Base-by-base conservation (phyloP, 768 basidiomycete species). In the Amanita phalloides region DNA sequence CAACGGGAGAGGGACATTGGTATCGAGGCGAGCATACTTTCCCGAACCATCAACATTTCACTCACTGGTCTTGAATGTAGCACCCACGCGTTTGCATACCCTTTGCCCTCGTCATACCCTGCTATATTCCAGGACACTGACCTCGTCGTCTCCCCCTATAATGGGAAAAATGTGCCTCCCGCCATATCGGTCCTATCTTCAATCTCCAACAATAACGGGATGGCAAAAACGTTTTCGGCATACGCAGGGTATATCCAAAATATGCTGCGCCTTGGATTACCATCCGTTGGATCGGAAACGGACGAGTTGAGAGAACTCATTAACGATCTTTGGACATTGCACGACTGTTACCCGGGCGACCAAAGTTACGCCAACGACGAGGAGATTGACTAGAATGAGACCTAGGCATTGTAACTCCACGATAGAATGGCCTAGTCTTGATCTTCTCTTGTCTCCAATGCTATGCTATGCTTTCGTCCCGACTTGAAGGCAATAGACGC, bases 61-160 rank as follows among this genome's bases (percentile, higher is more conserved):
- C 44, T 50, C 43, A 28, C 32, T 51, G 38, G 10, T 14, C 13
- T 35, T 36, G 39, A 51, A 36, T 59, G 35, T 56, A 84, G 78
- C 52, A 64, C 70, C 25, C 76, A 75, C 61, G 64, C 71, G 3
- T 64, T 70, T 6, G 63, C 74, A n/a, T 85, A 77, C 58, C 81
- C 83, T 6, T 62, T 83, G 14, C 77, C 81, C 6, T 72, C 73
- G 28, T 82, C 83, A 6, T 84, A 79, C 60, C 82, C 82, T 5
- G 57, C 61, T 3, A 70, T 78, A 45, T 72, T 76, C 58, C 61
- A 62, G 6, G 53, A 62, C 44, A 36, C 60, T 26, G 49, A 50
- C 26, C 42, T 25, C 30, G n/a, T 47, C 36, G 36, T 39, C 20
- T 48, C 54, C 7, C 48, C 48, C 5, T 43, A 23, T 4, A 30